These are phyloP conservation scores for Neolecta irregularis DNA, from an alignment of 1,139 yeast genomes.

Conservation along the genomic window DNA sequence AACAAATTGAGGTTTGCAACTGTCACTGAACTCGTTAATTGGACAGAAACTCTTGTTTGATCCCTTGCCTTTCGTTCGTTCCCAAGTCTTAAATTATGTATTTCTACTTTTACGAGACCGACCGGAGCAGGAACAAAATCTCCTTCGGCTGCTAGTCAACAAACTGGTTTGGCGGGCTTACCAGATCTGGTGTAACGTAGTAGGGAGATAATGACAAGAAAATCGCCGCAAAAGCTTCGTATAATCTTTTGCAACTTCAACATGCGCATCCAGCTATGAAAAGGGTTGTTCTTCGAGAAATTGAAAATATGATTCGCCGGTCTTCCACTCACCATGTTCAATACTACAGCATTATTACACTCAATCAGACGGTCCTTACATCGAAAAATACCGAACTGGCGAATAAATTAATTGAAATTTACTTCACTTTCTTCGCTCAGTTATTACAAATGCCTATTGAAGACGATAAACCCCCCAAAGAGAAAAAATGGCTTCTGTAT, in stretches of 20 bases:
- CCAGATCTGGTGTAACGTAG: too few relatives aligned
- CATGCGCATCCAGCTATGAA: slow-evolving; percentile 97
- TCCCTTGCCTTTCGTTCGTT: slow-evolving; percentile 79
- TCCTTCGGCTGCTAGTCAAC: slow-evolving; percentile 76
- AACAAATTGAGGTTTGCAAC: slow-evolving; percentile 65
- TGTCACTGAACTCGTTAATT: too few relatives aligned
- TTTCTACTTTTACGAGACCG: slow-evolving; percentile 68
- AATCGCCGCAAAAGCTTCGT: slow-evolving; percentile 80
- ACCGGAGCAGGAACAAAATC: slow-evolving; percentile 93
- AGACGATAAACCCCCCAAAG: slow-evolving; percentile 25
- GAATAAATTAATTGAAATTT: slow-evolving; percentile 64
- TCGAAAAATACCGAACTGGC: slow-evolving; percentile 64
- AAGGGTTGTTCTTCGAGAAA: slow-evolving; percentile 56
- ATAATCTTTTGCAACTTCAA: slow-evolving; percentile 60
- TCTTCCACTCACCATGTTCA: slow-evolving; percentile 55
- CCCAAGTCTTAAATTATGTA: slow-evolving; percentile 58
- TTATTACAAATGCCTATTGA: slow-evolving; percentile 45
- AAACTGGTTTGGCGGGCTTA: too few relatives aligned
- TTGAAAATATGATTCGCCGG: slow-evolving; percentile 66
- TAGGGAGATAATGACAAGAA: slow-evolving; percentile 89
- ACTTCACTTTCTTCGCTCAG: slow-evolving; percentile 75
- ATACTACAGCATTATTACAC: slow-evolving; percentile 72
- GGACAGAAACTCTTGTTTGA: slow-evolving; percentile 65
- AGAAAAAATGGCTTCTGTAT: too few relatives aligned
- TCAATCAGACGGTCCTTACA: slow-evolving; percentile 83